A percentile compares a stretch with the other conserved stretches of the same genome.
phyloP scores from a whole-genome alignment of 2,329 filamentous ascomycete species.

The Apiospora malaysiana region DNA sequence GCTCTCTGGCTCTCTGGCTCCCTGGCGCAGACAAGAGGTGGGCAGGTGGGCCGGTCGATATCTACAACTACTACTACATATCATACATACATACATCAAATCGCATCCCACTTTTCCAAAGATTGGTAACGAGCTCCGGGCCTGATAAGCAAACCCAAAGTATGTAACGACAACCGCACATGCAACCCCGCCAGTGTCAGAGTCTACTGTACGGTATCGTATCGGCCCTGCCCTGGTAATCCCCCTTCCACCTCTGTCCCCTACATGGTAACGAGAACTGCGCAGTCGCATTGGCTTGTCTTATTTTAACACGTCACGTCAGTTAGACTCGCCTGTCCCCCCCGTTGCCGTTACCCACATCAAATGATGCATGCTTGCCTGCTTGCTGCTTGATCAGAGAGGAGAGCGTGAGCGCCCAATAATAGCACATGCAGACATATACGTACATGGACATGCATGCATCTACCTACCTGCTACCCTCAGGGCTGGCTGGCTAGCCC shows the following conservation, averaged over 20 bases:
- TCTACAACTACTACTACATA: too few relatives aligned
- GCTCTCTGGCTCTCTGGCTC: too few relatives aligned
- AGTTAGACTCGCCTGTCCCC: neutral
- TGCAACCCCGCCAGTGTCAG: neutral
- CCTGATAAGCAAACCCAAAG: constrained; percentile 14
- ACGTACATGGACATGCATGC: neutral
- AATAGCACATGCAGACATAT: neutral
- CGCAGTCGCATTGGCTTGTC: neutral
- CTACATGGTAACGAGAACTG: neutral
- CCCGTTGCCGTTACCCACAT: neutral
- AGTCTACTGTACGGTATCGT: too few relatives aligned
- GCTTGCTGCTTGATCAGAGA: neutral
- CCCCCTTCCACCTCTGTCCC: neutral
- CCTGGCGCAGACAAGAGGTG: neutral
- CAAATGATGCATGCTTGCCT: neutral
- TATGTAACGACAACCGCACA: constrained; percentile 1
- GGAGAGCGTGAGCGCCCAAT: neutral
- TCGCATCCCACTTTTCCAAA: constrained; percentile 3
- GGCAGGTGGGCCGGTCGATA: constrained; percentile 2
- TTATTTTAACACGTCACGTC: constrained; percentile 15
- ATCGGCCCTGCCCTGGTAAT: neutral
- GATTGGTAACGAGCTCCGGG: constrained; percentile 17
- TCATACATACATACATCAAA: too few relatives aligned
- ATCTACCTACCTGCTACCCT: neutral
- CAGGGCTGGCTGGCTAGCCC: neutral